Percentiles rank a stretch among this genome's conserved stretches.
These are phyloP conservation scores for Saccharomyces hybrid DNA, from an alignment of 1,139 yeast genomes.

Conservation along the genomic window DNA sequence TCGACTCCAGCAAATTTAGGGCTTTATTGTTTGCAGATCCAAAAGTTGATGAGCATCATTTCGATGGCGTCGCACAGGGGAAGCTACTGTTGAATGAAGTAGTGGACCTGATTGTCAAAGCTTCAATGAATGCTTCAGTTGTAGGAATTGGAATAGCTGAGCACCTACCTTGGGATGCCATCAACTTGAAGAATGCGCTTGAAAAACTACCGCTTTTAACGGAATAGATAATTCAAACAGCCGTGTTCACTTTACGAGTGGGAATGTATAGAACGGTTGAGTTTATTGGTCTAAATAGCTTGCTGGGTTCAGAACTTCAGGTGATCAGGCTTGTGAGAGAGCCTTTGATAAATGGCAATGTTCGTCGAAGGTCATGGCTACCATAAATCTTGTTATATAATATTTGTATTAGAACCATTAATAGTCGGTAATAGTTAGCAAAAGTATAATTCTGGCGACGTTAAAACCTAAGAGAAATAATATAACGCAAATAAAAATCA, in stretches of 20 bases:
- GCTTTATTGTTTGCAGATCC: conserved; percentile 1
- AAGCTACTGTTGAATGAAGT: neutral
- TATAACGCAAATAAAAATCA: neutral
- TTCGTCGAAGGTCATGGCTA: neutral
- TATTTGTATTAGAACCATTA: neutral
- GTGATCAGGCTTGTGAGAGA: neutral
- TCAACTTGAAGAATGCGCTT: neutral
- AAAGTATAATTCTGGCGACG: neutral
- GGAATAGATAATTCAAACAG: neutral
- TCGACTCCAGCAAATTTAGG: neutral
- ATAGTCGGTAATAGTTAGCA: neutral
- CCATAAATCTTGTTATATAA: neutral
- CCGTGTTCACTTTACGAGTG: neutral
- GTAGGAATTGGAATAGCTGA: conserved; percentile 2
- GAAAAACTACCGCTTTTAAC: neutral
- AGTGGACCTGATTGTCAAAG: neutral
- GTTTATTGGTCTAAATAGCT: neutral
- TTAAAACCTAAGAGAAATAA: neutral
- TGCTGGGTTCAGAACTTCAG: neutral
- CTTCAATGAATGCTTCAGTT: neutral
- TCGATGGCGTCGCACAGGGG: neutral
- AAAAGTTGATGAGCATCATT: neutral
- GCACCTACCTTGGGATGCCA: conserved; percentile 2
- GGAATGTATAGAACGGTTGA: neutral
- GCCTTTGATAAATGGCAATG: neutral